phyloP scores from a whole-genome alignment of 768 basidiomycete species.

The Trametes cubensis region DNA sequence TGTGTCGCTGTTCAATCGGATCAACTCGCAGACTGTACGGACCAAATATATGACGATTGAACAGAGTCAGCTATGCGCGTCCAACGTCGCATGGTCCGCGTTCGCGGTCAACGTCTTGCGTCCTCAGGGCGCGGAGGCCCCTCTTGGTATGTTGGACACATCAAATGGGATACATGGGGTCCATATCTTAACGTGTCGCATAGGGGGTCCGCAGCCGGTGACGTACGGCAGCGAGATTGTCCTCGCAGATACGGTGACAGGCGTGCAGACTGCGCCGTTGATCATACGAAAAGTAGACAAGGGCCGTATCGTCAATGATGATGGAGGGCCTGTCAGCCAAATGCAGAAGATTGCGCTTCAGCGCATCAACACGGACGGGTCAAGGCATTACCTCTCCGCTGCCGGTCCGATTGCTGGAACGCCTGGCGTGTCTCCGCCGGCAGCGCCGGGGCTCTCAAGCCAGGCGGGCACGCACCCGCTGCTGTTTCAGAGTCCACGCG shows the following conservation, averaged over 20 bases:
- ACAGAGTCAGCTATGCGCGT: conserved; percentile 80
- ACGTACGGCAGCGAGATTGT: conserved; percentile 91
- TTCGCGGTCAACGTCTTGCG: conserved; percentile 91
- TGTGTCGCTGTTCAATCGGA: conserved; percentile 92
- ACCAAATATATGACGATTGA: conserved; percentile 98
- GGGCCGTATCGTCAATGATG: conserved; percentile 81
- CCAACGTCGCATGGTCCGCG: conserved; percentile 90
- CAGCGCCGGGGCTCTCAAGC: conserved; percentile 73
- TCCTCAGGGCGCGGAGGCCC: conserved; percentile 50
- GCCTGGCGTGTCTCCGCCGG: conserved; percentile 65
- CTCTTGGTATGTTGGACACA: conserved; percentile 57
- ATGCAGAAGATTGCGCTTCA: conserved; percentile 96
- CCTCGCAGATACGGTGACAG: conserved; percentile 81
- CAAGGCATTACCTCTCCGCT: conserved; percentile 86
- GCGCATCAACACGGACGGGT: conserved; percentile 77
- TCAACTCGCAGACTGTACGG: conserved; percentile 95
- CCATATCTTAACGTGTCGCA: conserved; percentile 1
- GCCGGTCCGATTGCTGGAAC: conserved; percentile 82
- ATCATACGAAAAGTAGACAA: conserved; percentile 94
- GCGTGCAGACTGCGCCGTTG: conserved; percentile 83
- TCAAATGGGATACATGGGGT: conserved; percentile 6
- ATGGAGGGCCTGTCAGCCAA: conserved; percentile 91
- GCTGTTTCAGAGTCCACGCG: conserved; percentile 75
- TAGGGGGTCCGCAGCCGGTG: conserved; percentile 73
- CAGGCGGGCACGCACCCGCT: conserved; percentile 82